A percentile compares a stretch with the other conserved stretches of the same genome.
phyloP scores from a whole-genome alignment of 1,284 basidiomycete genomes.

The Cryptococcus floricola region DNA sequence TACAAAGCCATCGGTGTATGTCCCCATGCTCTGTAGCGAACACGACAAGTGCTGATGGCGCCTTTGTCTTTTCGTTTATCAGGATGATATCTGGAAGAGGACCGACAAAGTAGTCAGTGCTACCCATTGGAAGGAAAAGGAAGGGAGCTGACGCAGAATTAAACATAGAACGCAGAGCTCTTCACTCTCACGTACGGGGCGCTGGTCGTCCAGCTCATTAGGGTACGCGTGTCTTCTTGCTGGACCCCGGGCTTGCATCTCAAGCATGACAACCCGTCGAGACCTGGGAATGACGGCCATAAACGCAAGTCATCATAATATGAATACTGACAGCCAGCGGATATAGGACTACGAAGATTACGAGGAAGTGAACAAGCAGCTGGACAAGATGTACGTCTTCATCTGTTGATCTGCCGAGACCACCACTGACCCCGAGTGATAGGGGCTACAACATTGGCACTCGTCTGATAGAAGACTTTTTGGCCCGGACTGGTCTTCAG shows the following conservation, averaged over 20 bases:
- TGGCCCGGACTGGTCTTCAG: constrained; percentile 80
- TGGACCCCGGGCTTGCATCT: neutral
- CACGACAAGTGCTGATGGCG: neutral
- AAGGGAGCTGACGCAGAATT: neutral
- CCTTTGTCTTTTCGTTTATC: neutral
- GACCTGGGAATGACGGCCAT: neutral
- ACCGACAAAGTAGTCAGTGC: constrained; percentile 82
- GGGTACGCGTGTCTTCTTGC: constrained; percentile 44
- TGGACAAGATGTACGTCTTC: constrained; percentile 58
- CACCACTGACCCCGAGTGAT: neutral
- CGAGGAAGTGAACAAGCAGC: constrained; percentile 65
- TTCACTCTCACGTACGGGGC: constrained; percentile 97
- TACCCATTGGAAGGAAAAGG: neutral
- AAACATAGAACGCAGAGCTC: constrained; percentile 80
- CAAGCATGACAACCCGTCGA: neutral
- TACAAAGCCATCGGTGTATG: constrained; percentile 48
- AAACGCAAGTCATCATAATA: neutral
- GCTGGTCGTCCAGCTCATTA: constrained; percentile 94
- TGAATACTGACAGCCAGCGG: neutral
- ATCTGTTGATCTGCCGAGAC: neutral
- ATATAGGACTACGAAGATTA: constrained; percentile 90
- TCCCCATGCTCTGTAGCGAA: neutral
- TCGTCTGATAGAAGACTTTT: constrained; percentile 93
- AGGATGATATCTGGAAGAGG: constrained; percentile 87
- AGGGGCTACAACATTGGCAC: constrained; percentile 99